Conservation (phyloP, 768 basidiomycete genomes). For the Mycena polygramma region DNA sequence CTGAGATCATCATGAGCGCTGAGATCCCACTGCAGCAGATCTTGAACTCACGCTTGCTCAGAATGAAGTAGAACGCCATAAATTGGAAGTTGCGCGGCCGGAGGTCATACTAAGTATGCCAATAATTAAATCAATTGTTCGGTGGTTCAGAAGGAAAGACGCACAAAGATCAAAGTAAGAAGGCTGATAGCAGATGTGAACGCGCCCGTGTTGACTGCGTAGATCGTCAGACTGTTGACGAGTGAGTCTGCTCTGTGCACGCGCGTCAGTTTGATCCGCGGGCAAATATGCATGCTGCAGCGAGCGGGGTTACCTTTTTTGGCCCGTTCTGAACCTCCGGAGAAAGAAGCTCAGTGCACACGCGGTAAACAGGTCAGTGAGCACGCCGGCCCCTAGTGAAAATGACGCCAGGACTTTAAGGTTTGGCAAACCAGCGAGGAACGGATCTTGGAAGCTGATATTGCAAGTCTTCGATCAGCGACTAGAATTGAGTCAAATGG, state of each 20-base stretch:
- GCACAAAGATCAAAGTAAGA: constrained; percentile 53
- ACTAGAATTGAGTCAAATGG: not conserved
- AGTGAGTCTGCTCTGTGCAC: constrained; percentile 65
- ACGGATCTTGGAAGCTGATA: constrained; percentile 50
- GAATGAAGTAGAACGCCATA: constrained; percentile 68
- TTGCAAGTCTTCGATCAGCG: not conserved
- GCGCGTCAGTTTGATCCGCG: not conserved
- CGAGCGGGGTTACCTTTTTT: constrained; percentile 49
- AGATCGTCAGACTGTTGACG: constrained; percentile 68
- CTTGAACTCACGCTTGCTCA: constrained; percentile 65
- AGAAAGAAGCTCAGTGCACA: constrained; percentile 67
- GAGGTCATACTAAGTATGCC: constrained; percentile 59
- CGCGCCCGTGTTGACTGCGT: constrained; percentile 73
- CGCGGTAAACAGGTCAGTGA: constrained; percentile 67
- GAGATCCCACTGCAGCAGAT: not conserved
- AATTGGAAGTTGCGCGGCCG: constrained; percentile 67
- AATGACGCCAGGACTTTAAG: constrained; percentile 63
- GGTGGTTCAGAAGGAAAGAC: constrained; percentile 15
- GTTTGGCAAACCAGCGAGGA: constrained; percentile 45
- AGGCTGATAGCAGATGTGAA: constrained; percentile 57
- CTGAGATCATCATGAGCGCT: constrained; percentile 37
- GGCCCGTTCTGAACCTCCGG: constrained; percentile 64
- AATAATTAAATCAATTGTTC: constrained; percentile 2
- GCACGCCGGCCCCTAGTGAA: constrained; percentile 62
- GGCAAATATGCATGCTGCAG: not conserved